These are phyloP conservation scores for Venturia oleaginea DNA, from an alignment of 2,329 filamentous ascomycete species.

Conservation along the genomic window DNA sequence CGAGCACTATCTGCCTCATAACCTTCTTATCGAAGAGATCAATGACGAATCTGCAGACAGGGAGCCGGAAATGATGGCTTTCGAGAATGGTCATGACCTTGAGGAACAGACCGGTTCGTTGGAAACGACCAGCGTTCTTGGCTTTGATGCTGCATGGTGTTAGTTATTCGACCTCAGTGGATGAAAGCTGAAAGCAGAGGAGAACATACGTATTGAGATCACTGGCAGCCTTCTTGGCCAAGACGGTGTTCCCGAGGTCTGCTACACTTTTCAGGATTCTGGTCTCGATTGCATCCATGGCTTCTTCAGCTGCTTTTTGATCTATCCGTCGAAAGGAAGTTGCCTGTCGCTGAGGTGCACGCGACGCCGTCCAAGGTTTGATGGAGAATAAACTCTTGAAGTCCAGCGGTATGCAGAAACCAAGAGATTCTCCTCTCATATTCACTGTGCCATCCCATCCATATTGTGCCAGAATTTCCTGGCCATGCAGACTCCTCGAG, in stretches of 20 bases:
- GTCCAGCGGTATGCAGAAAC: constrained; percentile 76
- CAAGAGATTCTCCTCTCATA: constrained; percentile 69
- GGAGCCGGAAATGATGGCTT: constrained; percentile 79
- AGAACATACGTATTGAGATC: constrained; percentile 56
- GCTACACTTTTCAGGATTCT: constrained; percentile 77
- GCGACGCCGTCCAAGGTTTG: constrained; percentile 5
- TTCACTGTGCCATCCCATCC: constrained; percentile 93
- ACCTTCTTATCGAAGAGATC: constrained; percentile 92
- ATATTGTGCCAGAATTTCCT: constrained; percentile 80
- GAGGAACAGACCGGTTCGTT: constrained; percentile 68
- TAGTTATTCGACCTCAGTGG: neutral
- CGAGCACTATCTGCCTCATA: constrained; percentile 73
- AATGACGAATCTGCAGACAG: constrained; percentile 79
- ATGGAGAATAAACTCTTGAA: constrained; percentile 72
- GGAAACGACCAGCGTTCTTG: constrained; percentile 66
- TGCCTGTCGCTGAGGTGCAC: neutral
- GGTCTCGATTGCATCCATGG: constrained; percentile 51
- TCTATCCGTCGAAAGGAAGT: neutral
- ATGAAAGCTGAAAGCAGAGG: neutral
- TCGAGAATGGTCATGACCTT: constrained; percentile 80
- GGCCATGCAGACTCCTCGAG: constrained; percentile 80
- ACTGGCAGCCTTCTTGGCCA: constrained; percentile 76
- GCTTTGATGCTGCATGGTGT: constrained; percentile 53
- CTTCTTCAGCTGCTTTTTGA: neutral
- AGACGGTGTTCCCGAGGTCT: constrained; percentile 85